These are phyloP conservation scores for Rubia occidens DNA, from an alignment of 305 asterid genomes.

Conservation along the genomic window DNA sequence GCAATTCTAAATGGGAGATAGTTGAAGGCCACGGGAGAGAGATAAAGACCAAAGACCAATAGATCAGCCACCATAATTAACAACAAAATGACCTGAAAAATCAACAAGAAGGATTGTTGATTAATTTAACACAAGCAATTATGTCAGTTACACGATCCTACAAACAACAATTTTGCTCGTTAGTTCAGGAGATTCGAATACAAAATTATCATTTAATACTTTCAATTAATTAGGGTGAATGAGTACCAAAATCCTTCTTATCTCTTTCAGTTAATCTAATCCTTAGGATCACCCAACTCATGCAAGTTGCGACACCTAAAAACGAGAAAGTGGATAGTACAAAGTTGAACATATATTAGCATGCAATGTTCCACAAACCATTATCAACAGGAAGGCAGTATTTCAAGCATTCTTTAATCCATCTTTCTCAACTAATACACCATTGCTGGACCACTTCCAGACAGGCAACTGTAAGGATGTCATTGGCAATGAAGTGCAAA, in stretches of 20 bases:
- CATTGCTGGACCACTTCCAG: neutral
- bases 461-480: neutral
- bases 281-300: neutral
- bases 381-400: neutral
- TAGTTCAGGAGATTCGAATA: neutral
- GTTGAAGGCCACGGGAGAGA: slow-evolving; percentile 57
- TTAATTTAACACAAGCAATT: slow-evolving; percentile 12
- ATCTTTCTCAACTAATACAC: neutral
- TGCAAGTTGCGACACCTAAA: neutral
- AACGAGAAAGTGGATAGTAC: slow-evolving; percentile 1
- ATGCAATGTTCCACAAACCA: neutral
- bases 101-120: slow-evolving; percentile 6
- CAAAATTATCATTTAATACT: slow-evolving; percentile 1
- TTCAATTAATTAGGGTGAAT: neutral
- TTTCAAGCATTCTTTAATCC: neutral
- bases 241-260: neutral
- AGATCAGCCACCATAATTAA: slow-evolving; percentile 59
- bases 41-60: slow-evolving; percentile 41
- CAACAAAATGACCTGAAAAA: slow-evolving; percentile 60
- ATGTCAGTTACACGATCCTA: slow-evolving; percentile 7
- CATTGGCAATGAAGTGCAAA: neutral
- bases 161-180: neutral
- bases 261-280: neutral
- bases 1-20: slow-evolving; percentile 80
- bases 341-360: neutral